phyloP scores from a whole-genome alignment of 345 rosid genomes.

The Citrus maxima region DNA sequence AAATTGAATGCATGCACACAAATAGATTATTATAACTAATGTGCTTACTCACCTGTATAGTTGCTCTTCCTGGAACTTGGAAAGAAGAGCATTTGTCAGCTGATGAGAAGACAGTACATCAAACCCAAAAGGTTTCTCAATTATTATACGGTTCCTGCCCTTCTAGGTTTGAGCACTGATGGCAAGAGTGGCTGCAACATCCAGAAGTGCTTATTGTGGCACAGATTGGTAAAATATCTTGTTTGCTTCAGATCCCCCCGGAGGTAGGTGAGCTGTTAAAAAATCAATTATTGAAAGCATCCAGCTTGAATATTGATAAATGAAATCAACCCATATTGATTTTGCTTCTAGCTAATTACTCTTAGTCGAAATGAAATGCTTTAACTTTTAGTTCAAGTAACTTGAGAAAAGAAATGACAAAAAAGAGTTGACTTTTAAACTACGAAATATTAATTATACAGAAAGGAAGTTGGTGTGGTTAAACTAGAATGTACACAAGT shows the following conservation, averaged over 20 bases:
- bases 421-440: neutral
- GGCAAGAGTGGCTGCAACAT: constrained; percentile 58
- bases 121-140: no score
- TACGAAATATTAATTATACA: neutral
- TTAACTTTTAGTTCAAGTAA: neutral
- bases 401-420: neutral
- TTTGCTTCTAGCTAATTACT: neutral
- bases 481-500: no score
- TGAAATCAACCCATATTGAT: neutral
- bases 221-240: constrained; percentile 75
- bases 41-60: no score
- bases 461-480: neutral
- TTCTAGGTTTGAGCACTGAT: constrained; percentile 51
- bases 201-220: constrained; percentile 80
- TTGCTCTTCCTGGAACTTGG: no score
- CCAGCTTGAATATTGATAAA: neutral
- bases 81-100: no score
- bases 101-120: no score
- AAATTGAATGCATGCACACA: neutral
- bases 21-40: neutral
- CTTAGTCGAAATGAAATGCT: neutral
- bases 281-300: no score
- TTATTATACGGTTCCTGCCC: constrained; percentile 71
- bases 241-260: constrained; percentile 59
- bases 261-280: constrained; percentile 18